A percentile compares a stretch with the other conserved stretches of the same genome.
Evolutionary conservation across 805 yeast genomes (phyloP).

Genomic region (Ogataea methanolica): DNA sequence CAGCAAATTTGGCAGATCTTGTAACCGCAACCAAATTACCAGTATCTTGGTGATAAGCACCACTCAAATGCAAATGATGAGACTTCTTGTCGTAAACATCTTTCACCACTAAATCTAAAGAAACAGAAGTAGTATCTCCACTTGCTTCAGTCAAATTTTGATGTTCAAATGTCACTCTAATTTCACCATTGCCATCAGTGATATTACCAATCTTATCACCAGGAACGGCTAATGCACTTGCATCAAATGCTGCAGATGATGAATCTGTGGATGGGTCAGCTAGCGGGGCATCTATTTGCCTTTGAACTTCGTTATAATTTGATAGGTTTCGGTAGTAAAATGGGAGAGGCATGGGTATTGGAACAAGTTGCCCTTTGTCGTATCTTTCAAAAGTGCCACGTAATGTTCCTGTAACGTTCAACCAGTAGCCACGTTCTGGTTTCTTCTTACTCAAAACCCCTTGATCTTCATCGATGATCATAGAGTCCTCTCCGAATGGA

Average conservation of each 20-base stretch:
- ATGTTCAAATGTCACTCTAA: constrained; percentile 18
- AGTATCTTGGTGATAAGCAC: constrained; percentile 60
- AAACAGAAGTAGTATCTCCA: constrained; percentile 30
- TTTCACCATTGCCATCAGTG: constrained; percentile 22
- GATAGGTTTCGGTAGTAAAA: constrained; percentile 20
- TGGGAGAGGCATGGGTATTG: constrained; percentile 29
- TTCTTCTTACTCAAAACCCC: neutral
- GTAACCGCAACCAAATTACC: constrained; percentile 61
- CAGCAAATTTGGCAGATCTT: constrained; percentile 59
- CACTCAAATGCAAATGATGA: constrained; percentile 48
- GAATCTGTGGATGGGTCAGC: constrained; percentile 14
- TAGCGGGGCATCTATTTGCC: constrained; percentile 6
- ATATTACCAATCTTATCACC: constrained; percentile 21
- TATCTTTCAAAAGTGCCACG: constrained; percentile 36
- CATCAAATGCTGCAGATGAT: constrained; percentile 9
- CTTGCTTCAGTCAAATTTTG: constrained; percentile 6
- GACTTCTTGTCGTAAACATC: constrained; percentile 46
- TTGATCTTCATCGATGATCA: neutral
- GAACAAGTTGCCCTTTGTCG: constrained; percentile 10
- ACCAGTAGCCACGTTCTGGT: constrained; percentile 22
- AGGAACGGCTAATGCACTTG: constrained; percentile 4
- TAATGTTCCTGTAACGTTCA: constrained; percentile 45
- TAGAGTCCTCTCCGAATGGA: constrained; percentile 9
- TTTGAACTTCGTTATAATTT: constrained; percentile 15
- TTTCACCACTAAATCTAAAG: constrained; percentile 26